Evolutionary conservation across 2,329 filamentous ascomycete genomes (phyloP), one percentile per base, ranked within the genome.

Genomic region (Xylariaceae sp.): DNA sequence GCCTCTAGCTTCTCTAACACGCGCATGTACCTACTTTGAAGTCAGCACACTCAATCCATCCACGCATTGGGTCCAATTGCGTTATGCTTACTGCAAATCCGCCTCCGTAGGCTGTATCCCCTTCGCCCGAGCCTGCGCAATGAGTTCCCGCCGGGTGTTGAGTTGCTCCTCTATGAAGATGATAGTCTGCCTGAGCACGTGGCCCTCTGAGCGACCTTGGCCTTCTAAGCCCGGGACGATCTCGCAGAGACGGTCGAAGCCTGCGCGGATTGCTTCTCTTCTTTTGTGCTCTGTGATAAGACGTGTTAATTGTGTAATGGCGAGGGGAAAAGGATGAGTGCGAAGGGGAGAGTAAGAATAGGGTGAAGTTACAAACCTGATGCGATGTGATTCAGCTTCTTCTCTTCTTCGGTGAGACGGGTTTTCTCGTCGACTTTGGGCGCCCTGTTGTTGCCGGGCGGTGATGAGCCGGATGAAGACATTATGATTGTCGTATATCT

Each of bases 221-320:
- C 90, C 90, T 57, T 88, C 79, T 42, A 94, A 75, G 0, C 87
- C 88, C 0, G 90, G 90, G 1, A 95, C 88, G 23, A 94, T 75
- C 42, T 83, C 79, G 14, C 87, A 87, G 21, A 95, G 76, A 25
- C 83, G 79, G 64, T 95, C 88, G 64, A 94, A 95, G 45, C 86
- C 88, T 47, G 88, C 82, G 37, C 90, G 79, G 54, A 95, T 95
- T 12, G 85, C 86, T 46, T 82, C 77, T 36, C 83, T 79, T 27
- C 83, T 79, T 66, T 85, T 77, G 55, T 77, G 74, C 53, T 78
- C 75, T 65, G 16, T 16, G n/a, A n/a, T n/a, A n/a, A n/a, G 19
- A 25, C 3, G 8, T 11, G 20, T 14, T 4, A 19, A 16, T 53
- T n/a, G n/a, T n/a, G n/a, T n/a, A 49, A 48, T 11, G 1, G 33